phyloP scores from a whole-genome alignment of 768 basidiomycete genomes.

The Tulasnella sp. region DNA sequence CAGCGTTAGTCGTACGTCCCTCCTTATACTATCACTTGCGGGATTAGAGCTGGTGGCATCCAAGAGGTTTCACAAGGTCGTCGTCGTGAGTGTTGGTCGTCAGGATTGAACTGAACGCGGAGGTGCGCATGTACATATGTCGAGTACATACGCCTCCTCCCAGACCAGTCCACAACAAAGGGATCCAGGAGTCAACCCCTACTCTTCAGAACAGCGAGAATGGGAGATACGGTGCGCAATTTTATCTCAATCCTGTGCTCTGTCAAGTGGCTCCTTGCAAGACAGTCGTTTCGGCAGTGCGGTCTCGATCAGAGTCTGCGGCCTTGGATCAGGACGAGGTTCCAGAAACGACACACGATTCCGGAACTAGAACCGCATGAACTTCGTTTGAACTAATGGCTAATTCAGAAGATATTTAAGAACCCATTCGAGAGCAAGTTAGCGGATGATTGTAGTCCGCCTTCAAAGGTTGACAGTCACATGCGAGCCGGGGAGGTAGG shows the following conservation, averaged over 20 bases:
- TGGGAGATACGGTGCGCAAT: not conserved
- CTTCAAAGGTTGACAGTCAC: too few species aligned
- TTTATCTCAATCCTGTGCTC: not conserved
- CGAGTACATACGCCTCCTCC: not conserved
- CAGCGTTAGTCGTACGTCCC: not conserved
- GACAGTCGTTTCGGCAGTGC: not conserved
- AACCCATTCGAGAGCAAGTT: too few species aligned
- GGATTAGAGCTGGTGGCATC: not conserved
- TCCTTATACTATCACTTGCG: not conserved
- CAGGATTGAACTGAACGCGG: not conserved
- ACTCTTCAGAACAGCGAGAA: not conserved
- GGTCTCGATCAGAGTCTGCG: not conserved
- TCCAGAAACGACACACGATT: not conserved
- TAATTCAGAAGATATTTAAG: too few species aligned
- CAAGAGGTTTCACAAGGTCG: not conserved
- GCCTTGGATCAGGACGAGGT: too few species aligned
- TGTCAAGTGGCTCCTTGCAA: not conserved
- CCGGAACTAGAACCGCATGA: not conserved
- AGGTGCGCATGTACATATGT: not conserved
- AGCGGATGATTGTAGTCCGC: too few species aligned
- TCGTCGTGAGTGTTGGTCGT: not conserved
- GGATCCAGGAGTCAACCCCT: not conserved
- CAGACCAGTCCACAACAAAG: not conserved
- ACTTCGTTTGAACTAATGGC: not conserved
- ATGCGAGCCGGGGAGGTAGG: too few species aligned